Evolutionary conservation across 2,329 filamentous ascomycete genomes (phyloP).

Genomic region (Cladosporium phlei): DNA sequence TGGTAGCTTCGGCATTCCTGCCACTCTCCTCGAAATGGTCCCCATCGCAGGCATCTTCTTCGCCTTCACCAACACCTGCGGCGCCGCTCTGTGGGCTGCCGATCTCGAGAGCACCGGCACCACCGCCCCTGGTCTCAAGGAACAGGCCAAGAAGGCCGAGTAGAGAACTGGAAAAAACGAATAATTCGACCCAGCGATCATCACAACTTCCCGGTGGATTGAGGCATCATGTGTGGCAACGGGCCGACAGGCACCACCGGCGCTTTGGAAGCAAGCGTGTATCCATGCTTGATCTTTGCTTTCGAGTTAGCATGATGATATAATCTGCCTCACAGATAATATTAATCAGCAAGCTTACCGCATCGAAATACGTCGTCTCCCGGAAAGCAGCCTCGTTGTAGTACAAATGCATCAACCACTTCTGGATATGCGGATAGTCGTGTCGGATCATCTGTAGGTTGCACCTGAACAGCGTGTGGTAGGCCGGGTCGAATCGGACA

Average conservation of each 20-base stretch:
- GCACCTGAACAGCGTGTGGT: constrained; percentile 81
- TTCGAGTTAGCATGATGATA: too few species aligned
- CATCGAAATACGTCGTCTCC: constrained; percentile 41
- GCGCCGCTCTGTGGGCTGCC: constrained; percentile 89
- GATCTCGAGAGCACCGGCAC: constrained; percentile 39
- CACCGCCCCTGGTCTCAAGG: constrained; percentile 30
- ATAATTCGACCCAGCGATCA: too few species aligned
- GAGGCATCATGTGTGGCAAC: constrained; percentile 11
- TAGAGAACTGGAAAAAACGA: too few species aligned
- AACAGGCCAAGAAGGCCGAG: constrained; percentile 23
- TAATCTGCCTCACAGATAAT: too few species aligned
- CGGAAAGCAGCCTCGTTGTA: constrained; percentile 45
- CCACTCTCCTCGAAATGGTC: constrained; percentile 56
- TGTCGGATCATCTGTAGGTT: constrained; percentile 60
- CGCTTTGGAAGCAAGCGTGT: constrained; percentile 5
- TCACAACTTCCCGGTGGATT: too few species aligned
- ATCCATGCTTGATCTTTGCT: constrained; percentile 13
- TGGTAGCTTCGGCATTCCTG: constrained; percentile 65
- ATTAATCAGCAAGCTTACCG: constrained; percentile 12
- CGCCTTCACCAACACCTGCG: constrained; percentile 85
- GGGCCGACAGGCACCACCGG: constrained; percentile 9
- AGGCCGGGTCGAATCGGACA: constrained; percentile 68
- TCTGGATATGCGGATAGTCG: constrained; percentile 50
- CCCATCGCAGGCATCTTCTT: constrained; percentile 80
- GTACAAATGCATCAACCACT: constrained; percentile 45